Evolutionary conservation across 768 basidiomycete species (phyloP).

Genomic region (Russula dissimulans): DNA sequence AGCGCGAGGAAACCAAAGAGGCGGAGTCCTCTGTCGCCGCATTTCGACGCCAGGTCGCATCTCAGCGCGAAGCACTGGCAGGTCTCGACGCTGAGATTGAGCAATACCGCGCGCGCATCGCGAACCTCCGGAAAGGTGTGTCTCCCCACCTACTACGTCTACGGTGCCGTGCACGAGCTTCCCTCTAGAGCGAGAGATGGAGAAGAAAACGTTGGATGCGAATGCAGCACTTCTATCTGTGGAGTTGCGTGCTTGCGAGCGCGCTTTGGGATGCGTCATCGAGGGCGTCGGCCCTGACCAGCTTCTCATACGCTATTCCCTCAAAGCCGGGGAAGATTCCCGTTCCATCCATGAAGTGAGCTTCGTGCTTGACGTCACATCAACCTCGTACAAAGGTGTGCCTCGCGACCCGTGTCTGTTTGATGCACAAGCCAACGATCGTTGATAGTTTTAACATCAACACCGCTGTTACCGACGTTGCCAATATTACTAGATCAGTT

Average conservation of each 20-base stretch:
- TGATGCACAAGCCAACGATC: neutral
- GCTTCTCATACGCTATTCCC: constrained; percentile 60
- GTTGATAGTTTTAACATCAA: constrained; percentile 66
- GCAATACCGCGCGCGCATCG: constrained; percentile 53
- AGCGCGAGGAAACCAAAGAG: constrained; percentile 66
- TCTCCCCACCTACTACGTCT: constrained; percentile 2
- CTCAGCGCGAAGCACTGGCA: constrained; percentile 49
- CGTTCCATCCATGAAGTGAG: constrained; percentile 10
- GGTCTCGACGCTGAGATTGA: constrained; percentile 63
- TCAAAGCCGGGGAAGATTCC: constrained; percentile 1
- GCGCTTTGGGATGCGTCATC: constrained; percentile 50
- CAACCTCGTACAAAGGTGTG: constrained; percentile 14
- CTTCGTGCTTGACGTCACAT: constrained; percentile 19
- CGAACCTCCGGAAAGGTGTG: constrained; percentile 57
- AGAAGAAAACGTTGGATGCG: constrained; percentile 44
- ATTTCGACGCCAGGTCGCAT: constrained; percentile 56
- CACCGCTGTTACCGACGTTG: constrained; percentile 58
- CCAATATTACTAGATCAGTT: constrained; percentile 61
- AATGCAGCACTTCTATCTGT: constrained; percentile 44
- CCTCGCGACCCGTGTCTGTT: neutral
- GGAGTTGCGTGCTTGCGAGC: constrained; percentile 51
- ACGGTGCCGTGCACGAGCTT: too few relatives aligned
- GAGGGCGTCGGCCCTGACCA: constrained; percentile 71
- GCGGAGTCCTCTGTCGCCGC: constrained; percentile 51
- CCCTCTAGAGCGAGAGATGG: constrained; percentile 54